Evolutionary conservation across 1,139 yeast species (phyloP), one percentile per base, ranked within the genome.

Genomic region (Yamadazyma dushanensis): DNA sequence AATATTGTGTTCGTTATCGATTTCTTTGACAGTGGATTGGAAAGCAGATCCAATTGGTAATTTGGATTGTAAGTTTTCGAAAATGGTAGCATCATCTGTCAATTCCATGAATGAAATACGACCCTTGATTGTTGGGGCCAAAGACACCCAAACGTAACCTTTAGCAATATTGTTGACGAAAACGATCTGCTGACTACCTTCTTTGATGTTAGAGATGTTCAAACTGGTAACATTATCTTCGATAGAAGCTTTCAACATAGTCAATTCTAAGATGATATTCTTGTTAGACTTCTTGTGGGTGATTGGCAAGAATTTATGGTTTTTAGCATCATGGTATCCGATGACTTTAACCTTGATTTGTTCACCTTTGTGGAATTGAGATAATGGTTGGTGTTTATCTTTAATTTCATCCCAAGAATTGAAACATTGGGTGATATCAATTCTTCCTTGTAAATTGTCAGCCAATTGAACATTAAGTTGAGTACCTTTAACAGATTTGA

Each of bases 381-480:
- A 57, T 36, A 87, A 68, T 29, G 96, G 96, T 32, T 73, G 70
- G 41, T 64, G 67, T 24, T 58, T 58, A 53, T 87, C 80, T 38
- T 69, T 63, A 35, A 88, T 83, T 25, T 80, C 83, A 2, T 67
- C 61, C 45, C 66, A 61, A 0, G 57, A 48, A 34, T 79, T 81
- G 60, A 77, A 84, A 36, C 85, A 68, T 57, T 86, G 85, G 8
- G 92, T 76, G 15, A 83, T 71, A 52, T 87, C 96, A 38, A 90
- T 65, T 55, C 95, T 76, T 29, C 96, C 97, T 51, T 78, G 85
- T 44, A 82, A 69, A 53, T 84, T 83, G 41, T 84, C 95, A 32
- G 94, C 90, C 37, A 89, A 66, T 40, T 75, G 76, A 27, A 90
- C 83, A 51, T 83, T 81, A 49, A 90, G 66, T 60, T 87, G 94